phyloP scores from a whole-genome alignment of 768 basidiomycete genomes.

The Lyophyllum decastes region DNA sequence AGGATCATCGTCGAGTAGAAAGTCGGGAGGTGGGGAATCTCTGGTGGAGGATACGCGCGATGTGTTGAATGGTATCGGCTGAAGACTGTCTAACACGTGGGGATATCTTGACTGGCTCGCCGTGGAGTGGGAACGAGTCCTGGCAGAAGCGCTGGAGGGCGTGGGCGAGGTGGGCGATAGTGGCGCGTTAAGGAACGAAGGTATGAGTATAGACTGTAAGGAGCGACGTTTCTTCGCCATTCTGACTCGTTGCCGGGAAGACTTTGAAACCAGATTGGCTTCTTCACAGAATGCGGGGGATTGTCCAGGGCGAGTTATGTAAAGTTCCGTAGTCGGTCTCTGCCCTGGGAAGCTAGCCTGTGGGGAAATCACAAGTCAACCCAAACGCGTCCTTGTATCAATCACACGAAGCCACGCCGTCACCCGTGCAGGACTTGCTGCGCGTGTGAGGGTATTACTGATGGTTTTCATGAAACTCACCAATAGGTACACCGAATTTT shows the following conservation, averaged over 20 bases:
- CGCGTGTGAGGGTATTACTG: slow-evolving; percentile 9
- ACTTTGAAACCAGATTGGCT: slow-evolving; percentile 5
- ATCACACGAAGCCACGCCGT: background rate
- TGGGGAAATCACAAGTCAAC: slow-evolving; percentile 17
- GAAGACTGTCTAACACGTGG: slow-evolving; percentile 2
- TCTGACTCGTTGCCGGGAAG: slow-evolving; percentile 18
- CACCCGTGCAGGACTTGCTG: slow-evolving; percentile 3
- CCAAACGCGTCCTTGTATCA: slow-evolving; percentile 16
- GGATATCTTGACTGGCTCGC: slow-evolving; percentile 15
- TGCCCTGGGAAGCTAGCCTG: slow-evolving; percentile 21
- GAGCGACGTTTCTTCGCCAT: slow-evolving; percentile 56
- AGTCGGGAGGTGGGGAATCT: slow-evolving; percentile 40
- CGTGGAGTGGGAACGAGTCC: slow-evolving; percentile 26
- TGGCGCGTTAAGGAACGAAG: slow-evolving; percentile 43
- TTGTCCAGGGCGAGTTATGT: slow-evolving; percentile 14
- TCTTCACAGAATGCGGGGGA: slow-evolving; percentile 2
- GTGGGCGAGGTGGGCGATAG: slow-evolving; percentile 24
- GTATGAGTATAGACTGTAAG: slow-evolving; percentile 51
- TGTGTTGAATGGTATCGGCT: slow-evolving; percentile 13
- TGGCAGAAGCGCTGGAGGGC: slow-evolving; percentile 15
- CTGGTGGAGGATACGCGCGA: slow-evolving; percentile 20
- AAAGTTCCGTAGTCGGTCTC: slow-evolving; percentile 12
- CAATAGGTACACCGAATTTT: slow-evolving; percentile 24
- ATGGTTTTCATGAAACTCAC: slow-evolving; percentile 24
- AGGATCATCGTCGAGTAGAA: slow-evolving; percentile 70